These are phyloP conservation scores for Hyphopichia fennica DNA, from an alignment of 1,139 yeast genomes.

Conservation along the genomic window DNA sequence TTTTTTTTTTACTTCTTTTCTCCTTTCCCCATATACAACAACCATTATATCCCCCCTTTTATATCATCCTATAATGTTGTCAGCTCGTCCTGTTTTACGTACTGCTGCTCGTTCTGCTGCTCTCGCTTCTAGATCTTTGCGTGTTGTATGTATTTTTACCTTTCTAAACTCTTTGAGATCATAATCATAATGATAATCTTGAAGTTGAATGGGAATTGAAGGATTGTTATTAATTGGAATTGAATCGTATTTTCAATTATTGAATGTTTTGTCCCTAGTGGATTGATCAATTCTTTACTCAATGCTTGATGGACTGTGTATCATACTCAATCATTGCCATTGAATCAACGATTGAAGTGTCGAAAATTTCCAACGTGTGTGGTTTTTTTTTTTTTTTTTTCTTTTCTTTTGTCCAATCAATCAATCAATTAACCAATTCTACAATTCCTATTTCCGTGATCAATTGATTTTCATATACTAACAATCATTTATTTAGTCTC, in stretches of 20 bases:
- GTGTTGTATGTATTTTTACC: constrained; percentile 58
- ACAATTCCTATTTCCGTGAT: background rate
- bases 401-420: background rate
- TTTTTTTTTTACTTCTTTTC: background rate
- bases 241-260: no score
- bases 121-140: constrained; percentile 61
- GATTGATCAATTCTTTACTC: background rate
- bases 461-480: constrained; percentile 15
- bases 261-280: background rate
- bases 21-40: constrained; percentile 1
- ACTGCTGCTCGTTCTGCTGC: constrained; percentile 77
- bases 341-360: no score
- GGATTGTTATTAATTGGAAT: no score
- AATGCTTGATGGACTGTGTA: no score
- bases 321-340: no score
- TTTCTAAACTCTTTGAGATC: background rate
- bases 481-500: constrained; percentile 50
- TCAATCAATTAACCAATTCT: background rate
- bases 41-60: background rate
- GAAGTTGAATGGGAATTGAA: no score
- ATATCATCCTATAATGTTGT: constrained; percentile 53
- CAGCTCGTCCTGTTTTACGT: constrained; percentile 81
- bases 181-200: no score
- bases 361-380: no score
- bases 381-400: no score